These are phyloP conservation scores for Colletotrichum sp. DNA, from an alignment of 2,329 filamentous ascomycete genomes.

Conservation along the genomic window DNA sequence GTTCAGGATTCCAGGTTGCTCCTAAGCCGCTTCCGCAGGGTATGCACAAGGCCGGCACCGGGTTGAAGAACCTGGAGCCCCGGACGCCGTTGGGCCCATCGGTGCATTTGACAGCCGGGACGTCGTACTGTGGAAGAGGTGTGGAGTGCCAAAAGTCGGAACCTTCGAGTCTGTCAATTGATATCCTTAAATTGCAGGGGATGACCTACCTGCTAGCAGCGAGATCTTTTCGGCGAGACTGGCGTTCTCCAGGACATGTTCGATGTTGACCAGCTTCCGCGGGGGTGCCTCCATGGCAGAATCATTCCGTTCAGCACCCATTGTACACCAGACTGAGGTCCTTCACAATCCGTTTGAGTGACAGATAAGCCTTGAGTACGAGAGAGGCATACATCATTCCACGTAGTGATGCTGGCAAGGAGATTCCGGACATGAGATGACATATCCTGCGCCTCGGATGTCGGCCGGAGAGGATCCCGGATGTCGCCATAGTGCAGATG, in stretches of 20 bases:
- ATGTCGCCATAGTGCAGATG: background rate
- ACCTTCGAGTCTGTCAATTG: slow-evolving; percentile 37
- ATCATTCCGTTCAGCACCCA: background rate
- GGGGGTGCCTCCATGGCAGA: background rate
- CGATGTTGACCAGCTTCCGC: slow-evolving; percentile 46
- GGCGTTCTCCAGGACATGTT: slow-evolving; percentile 58
- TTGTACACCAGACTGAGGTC: background rate
- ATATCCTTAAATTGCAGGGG: background rate
- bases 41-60: slow-evolving; percentile 62
- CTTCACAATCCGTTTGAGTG: background rate
- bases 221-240: slow-evolving; percentile 57
- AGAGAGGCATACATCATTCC: background rate
- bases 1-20: slow-evolving; percentile 60
- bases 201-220: slow-evolving; percentile 50
- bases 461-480: background rate
- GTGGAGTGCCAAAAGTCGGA: slow-evolving; percentile 75
- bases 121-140: slow-evolving; percentile 60
- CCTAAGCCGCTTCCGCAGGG: slow-evolving; percentile 64
- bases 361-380: background rate
- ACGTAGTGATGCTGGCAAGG: background rate
- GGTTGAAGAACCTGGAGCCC: slow-evolving; percentile 72
- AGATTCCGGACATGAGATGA: background rate
- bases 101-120: slow-evolving; percentile 68
- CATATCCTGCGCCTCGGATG: background rate
- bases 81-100: slow-evolving; percentile 75